Base-by-base conservation (phyloP, 306 rosid species). In the Vicia villosa region DNA sequence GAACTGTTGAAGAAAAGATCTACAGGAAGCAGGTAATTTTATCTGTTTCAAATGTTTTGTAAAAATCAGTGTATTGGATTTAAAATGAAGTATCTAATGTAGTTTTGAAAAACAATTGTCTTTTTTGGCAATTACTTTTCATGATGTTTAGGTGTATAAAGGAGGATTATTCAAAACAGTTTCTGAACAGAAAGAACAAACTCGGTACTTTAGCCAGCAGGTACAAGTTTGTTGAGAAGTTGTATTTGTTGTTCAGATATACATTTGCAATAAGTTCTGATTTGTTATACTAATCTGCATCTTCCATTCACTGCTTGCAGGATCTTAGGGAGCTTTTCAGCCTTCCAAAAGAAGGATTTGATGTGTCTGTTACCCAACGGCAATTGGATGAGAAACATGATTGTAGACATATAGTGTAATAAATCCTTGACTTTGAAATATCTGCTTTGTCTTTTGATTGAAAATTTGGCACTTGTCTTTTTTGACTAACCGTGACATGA, bases 1-100 rank as follows among this genome's bases (percentile, higher is more conserved):
- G 96, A 58, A 93, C 98, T 77, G 98, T 93, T 69, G 98, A 93
- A 76, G 98, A 93, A 77, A 93, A 93, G 82, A 93, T 93, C 66
- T 93, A 93, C 72, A 77, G 98, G 72, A 93, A 93, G 73, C 98
- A 93, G 96, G 98, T 90, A 20, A 76, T 3, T 38, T 70, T 66
- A 19, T 0, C 5, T 16, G 12, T 30, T 55, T 42, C 37, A 19
- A 26, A 63, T 77, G 40, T 30, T 52, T 34, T 19, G 22, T 63
- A 1, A 14, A 63, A 17, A 10, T 47, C 24, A 57, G 41, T 74
- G 41, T n/a, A 13, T 14, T 47, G 47, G 69, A 3, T 16, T 16
- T 56, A 42, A 21, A 50, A 49, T 10, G 10, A 43, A 51, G 32
- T 30, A 61, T 72, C 7, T 28, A 24, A 46, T 24, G 17, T 34